Evolutionary conservation across 345 rosid species (phyloP), one percentile per base, ranked within the genome.

Genomic region (Barbarea vulgaris): DNA sequence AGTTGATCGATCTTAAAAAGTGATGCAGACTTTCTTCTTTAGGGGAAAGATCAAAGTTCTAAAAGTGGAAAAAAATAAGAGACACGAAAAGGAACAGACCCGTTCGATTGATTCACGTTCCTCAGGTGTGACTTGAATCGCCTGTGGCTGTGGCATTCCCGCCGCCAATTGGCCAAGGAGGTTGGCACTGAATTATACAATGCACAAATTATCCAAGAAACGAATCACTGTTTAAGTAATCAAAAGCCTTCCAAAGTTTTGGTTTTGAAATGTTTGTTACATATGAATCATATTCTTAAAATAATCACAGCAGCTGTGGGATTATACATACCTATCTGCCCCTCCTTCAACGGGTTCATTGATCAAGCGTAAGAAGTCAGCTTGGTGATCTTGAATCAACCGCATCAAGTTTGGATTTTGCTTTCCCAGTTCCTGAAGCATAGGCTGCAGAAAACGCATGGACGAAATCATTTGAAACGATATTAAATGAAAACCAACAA

Each of bases 71-170:
- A 9, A 53, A 17, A 31, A 27, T 14, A 27, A 52, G 0, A 15
- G 1, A 7, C 5, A 24, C 4, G 28, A 7, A 39, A 36, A 7
- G 42, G 34, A 58, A 67, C 80, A 78, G 69, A 90, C 99, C 47
- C 99, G 86, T 84, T 84, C 93, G 48, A 95, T 92, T 52, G 99
- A 95, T 62, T 90, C 97, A 10, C 84, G 93, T 67, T 95, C 99
- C 81, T 87, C 97, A 17, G 89, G 87, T 9, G 97, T 95, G 62
- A 95, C 99, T 18, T 85, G 80, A 15, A 92, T 78, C 19, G 77
- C 69, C 81, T 92, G 97, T 9, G 81, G 77, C 76, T 92, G 97
- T 18, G 97, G 96, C 90, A 92, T 84, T 50, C 82, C 83, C 13
- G 85, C 86, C 36, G 85, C 93, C 65, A 89, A 81, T 77, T 88